These are phyloP conservation scores for Scenedesmus sp. DNA, from an alignment of 163 green algal genomes.

Conservation along the genomic window DNA sequence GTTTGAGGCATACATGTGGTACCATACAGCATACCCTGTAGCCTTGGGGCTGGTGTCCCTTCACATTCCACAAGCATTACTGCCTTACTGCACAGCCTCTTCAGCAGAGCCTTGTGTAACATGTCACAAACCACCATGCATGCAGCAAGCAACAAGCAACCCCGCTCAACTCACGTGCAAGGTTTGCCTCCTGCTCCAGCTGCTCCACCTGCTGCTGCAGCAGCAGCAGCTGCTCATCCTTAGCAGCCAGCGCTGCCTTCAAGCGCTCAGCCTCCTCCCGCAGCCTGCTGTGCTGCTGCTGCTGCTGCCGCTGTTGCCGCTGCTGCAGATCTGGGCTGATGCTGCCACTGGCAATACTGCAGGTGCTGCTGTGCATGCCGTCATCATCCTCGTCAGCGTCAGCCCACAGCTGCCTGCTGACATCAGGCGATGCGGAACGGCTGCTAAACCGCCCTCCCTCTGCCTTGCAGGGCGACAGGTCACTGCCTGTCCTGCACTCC, in stretches of 20 bases:
- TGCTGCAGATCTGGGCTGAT: not conserved
- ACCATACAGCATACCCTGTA: no score
- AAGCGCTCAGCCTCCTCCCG: not conserved
- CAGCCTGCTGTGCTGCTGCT: conserved; percentile 23
- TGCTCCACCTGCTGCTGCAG: conserved; percentile 3
- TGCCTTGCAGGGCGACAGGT: conserved; percentile 4
- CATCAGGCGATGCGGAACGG: not conserved
- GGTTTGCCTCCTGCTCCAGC: not conserved
- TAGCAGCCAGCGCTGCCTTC: conserved; percentile 20
- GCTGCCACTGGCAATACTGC: not conserved
- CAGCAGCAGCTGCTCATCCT: conserved; percentile 2
- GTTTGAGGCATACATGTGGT: no score
- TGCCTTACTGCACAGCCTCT: no score
- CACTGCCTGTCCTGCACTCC: not conserved
- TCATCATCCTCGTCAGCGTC: not conserved
- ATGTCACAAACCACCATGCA: no score
- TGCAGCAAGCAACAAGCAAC: not conserved
- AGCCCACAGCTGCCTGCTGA: not conserved
- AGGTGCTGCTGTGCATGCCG: not conserved
- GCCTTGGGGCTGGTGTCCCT: no score
- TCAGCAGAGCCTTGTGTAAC: no score
- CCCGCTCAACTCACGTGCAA: not conserved
- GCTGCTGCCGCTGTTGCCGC: conserved; percentile 23
- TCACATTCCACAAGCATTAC: no score
- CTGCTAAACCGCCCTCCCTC: not conserved